Evolutionary conservation across 1,139 yeast species (phyloP).

Genomic region (Diutina scorzettiae): DNA sequence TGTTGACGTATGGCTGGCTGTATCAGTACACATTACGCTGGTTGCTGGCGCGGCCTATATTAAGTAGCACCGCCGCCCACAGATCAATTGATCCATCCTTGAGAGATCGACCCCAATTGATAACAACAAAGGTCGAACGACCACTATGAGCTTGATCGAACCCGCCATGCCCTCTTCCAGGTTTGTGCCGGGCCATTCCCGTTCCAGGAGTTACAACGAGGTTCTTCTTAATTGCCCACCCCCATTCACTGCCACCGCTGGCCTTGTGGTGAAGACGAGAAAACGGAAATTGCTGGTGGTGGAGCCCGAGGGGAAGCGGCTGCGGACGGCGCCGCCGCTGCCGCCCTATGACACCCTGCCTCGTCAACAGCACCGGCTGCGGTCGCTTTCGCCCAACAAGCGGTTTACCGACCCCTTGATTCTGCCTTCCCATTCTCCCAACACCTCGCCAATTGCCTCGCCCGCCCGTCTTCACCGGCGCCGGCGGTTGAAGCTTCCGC

Average conservation of each 20-base stretch:
- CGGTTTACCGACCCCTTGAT: conserved; percentile 16
- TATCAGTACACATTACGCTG: background rate
- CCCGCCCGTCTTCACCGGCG: conserved; percentile 9
- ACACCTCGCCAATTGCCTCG: conserved; percentile 14
- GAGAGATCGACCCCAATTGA: no score
- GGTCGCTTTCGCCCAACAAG: conserved; percentile 25
- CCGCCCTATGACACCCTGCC: conserved; percentile 20
- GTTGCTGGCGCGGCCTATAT: background rate
- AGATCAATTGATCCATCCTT: no score
- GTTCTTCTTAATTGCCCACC: background rate
- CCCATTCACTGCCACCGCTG: background rate
- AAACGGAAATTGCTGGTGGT: background rate
- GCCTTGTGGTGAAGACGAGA: background rate
- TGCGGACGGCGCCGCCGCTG: conserved; percentile 43
- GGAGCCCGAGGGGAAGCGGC: conserved; percentile 15
- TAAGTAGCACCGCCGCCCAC: no score
- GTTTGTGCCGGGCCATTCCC: conserved; percentile 1
- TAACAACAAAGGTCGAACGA: background rate
- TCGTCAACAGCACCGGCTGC: conserved; percentile 14
- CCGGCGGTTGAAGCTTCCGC: background rate
- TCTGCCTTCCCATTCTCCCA: conserved; percentile 22
- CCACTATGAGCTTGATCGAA: conserved; percentile 5
- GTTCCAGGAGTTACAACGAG: conserved; percentile 4
- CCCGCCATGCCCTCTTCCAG: conserved; percentile 5
- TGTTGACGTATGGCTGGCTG: conserved; percentile 6